Evolutionary conservation across 2,329 filamentous ascomycete species (phyloP), one percentile per base, ranked within the genome.

Genomic region (Byssothecium circinans): DNA sequence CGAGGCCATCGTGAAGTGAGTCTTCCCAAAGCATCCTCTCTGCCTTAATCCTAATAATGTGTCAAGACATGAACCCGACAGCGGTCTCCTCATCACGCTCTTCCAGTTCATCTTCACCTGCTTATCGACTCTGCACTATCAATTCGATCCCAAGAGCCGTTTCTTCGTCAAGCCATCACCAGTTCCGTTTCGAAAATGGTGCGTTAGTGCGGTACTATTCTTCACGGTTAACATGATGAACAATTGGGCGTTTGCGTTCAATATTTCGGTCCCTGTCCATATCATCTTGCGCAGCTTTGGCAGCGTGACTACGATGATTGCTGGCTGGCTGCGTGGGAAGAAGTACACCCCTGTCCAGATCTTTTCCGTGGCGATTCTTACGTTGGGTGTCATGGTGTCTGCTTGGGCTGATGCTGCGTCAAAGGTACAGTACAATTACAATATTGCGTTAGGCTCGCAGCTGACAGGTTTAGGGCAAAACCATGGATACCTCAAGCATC

Each of bases 171-270:
- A 82, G 47, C 82, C 82, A 15, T 91, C 91, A 56, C 84, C 83
- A 42, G 89, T 97, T 3, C 94, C 94, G 0, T 77, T 97, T 45
- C 80, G 80, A 39, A 87, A 89, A 67, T 97, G 94, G 91, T 67
- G 89, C 41, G 78, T 92, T 63, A 96, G 95, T 67, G 96, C 96
- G 34, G 76, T 87, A 3, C 82, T 96, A 59, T 97, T 97, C 74
- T 94, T 95, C 69, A 82, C 82, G 53, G 94, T 99, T 73, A 99
- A 97, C 63, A 84, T 97, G 48, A 75, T 99, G 65, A 99, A 99
- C 74, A 99, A 99, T 64, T 92, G 92, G 78, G 94, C 92, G 6
- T 99, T 99, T 71, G 91, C 90, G 53, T 99, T 96, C 74, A 86
- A 91, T 60, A 97, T 99, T 47, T 96, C 91, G 6, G 90, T 99